These are phyloP conservation scores for Puccinia polysora DNA, from an alignment of 1,284 basidiomycete species.

Conservation along the genomic window DNA sequence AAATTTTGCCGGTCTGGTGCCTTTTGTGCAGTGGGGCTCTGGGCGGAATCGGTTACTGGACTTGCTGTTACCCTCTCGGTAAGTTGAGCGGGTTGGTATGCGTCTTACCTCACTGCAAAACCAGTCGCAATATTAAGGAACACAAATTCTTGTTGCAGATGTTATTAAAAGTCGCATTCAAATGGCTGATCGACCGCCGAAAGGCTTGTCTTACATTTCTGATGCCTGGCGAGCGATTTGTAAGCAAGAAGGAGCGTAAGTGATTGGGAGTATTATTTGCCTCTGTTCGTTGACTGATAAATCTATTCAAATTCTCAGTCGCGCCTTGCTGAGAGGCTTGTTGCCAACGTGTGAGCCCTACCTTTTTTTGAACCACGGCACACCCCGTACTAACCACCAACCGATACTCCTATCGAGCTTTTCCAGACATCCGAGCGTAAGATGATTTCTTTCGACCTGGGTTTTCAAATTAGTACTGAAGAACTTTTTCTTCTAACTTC, in stretches of 20 bases:
- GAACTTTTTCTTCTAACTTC: background rate
- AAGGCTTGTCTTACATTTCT: slow-evolving; percentile 70
- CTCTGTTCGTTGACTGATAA: background rate
- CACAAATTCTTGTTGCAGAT: slow-evolving; percentile 57
- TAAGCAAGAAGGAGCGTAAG: slow-evolving; percentile 70
- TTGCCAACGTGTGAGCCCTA: slow-evolving; percentile 58
- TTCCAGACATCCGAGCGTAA: slow-evolving; percentile 50
- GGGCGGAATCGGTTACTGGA: slow-evolving; percentile 90
- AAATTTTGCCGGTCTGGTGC: slow-evolving; percentile 77
- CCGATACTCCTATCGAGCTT: background rate
- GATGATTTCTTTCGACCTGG: slow-evolving; percentile 55
- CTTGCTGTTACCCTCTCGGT: slow-evolving; percentile 83
- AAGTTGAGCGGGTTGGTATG: background rate
- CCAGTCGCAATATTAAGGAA: background rate
- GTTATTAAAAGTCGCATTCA: slow-evolving; percentile 88
- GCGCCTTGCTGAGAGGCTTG: slow-evolving; percentile 44
- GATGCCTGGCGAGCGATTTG: slow-evolving; percentile 67
- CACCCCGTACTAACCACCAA: background rate
- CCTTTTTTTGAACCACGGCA: slow-evolving; percentile 58
- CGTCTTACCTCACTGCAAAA: background rate
- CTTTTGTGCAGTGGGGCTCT: slow-evolving; percentile 76
- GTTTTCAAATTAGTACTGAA: background rate
- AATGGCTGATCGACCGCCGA: slow-evolving; percentile 69
- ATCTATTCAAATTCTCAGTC: background rate
- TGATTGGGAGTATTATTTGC: slow-evolving; percentile 57